Percentiles rank a stretch among this genome's conserved stretches.
phyloP scores from a whole-genome alignment of 345 rosid genomes.

The Erucastrum elatum region DNA sequence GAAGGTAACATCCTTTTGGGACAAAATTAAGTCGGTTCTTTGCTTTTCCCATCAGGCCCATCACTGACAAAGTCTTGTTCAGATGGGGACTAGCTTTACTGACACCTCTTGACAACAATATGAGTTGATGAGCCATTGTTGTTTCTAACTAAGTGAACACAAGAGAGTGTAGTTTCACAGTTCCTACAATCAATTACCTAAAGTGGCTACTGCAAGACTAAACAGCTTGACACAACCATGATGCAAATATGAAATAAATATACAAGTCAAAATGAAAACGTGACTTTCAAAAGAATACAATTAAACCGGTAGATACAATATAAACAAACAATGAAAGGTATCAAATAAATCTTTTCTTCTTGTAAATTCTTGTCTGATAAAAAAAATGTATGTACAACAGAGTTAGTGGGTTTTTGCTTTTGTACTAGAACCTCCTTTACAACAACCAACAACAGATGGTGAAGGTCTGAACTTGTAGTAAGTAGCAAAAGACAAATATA shows the following conservation, averaged over 20 bases:
- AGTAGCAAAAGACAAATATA: constrained; percentile 53
- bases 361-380: constrained; percentile 30
- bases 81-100: constrained; percentile 1
- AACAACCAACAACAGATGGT: constrained; percentile 36
- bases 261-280: not conserved
- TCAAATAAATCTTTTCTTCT: constrained; percentile 4
- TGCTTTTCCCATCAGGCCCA: not conserved
- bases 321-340: constrained; percentile 11
- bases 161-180: not conserved
- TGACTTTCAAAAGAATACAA: not conserved
- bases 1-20: constrained; percentile 20
- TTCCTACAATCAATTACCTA: not conserved
- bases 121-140: constrained; percentile 1
- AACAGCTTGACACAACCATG: not conserved
- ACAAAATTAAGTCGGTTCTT: constrained; percentile 7
- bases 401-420: constrained; percentile 30
- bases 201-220: not conserved
- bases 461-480: constrained; percentile 47
- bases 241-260: not conserved
- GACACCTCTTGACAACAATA: constrained; percentile 3
- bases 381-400: constrained; percentile 35
- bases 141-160: constrained; percentile 18
- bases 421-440: constrained; percentile 35
- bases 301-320: not conserved
- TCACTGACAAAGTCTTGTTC: constrained; percentile 28